Conservation (phyloP, 2,329 filamentous ascomycete genomes). For the Macrophomina phaseolina region DNA sequence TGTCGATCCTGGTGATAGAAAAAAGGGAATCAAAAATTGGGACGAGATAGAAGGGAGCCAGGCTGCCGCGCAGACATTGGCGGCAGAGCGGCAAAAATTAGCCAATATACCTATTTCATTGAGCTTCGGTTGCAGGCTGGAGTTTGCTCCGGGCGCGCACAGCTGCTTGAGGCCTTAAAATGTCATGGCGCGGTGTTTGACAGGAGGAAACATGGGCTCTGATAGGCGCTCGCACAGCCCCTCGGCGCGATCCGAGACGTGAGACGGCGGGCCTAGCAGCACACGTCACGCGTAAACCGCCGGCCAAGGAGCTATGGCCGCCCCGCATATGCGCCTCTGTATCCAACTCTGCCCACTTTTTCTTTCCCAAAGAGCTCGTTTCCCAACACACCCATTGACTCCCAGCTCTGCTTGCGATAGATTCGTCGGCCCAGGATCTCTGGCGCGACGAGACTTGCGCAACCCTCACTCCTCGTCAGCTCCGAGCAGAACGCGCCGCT, state of each 20-base stretch:
- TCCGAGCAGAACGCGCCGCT: not conserved
- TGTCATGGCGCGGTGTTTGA: not conserved
- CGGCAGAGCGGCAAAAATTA: conserved; percentile 6
- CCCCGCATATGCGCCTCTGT: conserved; percentile 3
- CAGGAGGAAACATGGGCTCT: not conserved
- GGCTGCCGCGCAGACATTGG: conserved; percentile 5
- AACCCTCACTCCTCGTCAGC: not conserved
- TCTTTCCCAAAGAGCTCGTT: not conserved
- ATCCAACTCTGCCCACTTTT: conserved; percentile 26
- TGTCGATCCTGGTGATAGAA: not conserved
- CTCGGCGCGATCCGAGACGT: conserved; percentile 14
- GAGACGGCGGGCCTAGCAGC: conserved; percentile 13
- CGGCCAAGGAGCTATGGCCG: conserved; percentile 27
- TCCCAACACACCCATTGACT: conserved; percentile 13
- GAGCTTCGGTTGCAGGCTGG: not conserved
- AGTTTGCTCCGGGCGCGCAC: not conserved
- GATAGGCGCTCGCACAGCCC: conserved; percentile 16
- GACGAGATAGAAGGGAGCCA: conserved; percentile 17
- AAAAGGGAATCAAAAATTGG: conserved; percentile 21
- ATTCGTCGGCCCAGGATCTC: not conserved
- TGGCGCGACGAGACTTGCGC: not conserved
- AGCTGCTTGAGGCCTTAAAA: not conserved
- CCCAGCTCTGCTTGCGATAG: not conserved
- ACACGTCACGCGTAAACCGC: conserved; percentile 9
- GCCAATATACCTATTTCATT: conserved; percentile 14